Evolutionary conservation across 257 asterid species (phyloP).

Genomic region (Plantago elongata): DNA sequence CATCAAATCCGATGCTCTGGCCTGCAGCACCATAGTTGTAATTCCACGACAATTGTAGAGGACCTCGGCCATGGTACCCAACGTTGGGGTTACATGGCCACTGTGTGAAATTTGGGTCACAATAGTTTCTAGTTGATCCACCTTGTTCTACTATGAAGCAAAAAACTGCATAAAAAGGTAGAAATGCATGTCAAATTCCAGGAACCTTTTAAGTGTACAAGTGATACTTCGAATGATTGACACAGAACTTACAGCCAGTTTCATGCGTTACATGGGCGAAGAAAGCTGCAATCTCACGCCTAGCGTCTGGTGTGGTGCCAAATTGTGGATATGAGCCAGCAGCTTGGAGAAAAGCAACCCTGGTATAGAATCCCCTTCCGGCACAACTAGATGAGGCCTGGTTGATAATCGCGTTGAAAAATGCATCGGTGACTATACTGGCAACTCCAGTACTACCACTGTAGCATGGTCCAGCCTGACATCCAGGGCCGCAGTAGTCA

Average conservation of each 20-base stretch:
- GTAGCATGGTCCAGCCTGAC: constrained; percentile 23
- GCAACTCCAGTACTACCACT: constrained; percentile 17
- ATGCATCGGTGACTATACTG: constrained; percentile 26
- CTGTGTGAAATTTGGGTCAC: constrained; percentile 22
- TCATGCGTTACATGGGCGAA: constrained; percentile 55
- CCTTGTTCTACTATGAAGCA: constrained; percentile 29
- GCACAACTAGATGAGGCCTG: constrained; percentile 26
- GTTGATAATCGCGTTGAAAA: constrained; percentile 28
- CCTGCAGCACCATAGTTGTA: constrained; percentile 41
- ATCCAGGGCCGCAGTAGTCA: constrained; percentile 29
- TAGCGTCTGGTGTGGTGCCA: constrained; percentile 36
- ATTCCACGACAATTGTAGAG: constrained; percentile 36
- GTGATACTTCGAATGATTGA: too few relatives aligned
- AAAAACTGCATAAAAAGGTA: constrained; percentile 17
- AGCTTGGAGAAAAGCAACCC: constrained; percentile 37
- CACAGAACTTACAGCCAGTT: constrained; percentile 37
- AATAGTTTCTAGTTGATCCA: constrained; percentile 22
- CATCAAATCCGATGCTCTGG: constrained; percentile 32
- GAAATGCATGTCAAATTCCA: neutral
- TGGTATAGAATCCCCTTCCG: constrained; percentile 40
- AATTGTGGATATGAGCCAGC: constrained; percentile 29
- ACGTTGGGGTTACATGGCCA: constrained; percentile 24
- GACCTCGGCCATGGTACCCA: constrained; percentile 36
- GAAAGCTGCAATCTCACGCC: constrained; percentile 49
- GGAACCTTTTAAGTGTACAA: too few relatives aligned